These are phyloP conservation scores for Solanum peruvianum DNA, from an alignment of 257 asterid genomes.

Conservation along the genomic window DNA sequence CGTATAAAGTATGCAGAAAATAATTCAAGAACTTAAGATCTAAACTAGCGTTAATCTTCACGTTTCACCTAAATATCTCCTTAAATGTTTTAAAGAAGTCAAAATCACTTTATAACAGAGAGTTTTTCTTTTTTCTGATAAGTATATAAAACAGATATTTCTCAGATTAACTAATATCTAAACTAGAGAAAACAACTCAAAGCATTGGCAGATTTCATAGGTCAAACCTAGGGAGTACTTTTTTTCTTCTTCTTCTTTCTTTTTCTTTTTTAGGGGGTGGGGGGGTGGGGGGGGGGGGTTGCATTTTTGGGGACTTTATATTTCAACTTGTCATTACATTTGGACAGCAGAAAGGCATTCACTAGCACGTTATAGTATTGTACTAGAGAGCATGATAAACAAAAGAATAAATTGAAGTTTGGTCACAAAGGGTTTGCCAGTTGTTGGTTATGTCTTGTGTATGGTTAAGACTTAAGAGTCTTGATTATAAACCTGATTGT, in stretches of 20 bases:
- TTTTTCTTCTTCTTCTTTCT: no score
- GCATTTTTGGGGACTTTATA: neutral
- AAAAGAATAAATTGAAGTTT: neutral
- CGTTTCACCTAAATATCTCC: neutral
- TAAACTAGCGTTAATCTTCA: neutral
- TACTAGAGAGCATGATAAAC: neutral
- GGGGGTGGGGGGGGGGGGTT: neutral
- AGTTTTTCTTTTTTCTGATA: neutral
- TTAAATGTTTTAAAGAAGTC: neutral
- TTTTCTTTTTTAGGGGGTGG: neutral
- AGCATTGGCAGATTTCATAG: neutral
- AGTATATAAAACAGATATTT: neutral
- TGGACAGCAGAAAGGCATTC: no score
- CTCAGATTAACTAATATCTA: neutral
- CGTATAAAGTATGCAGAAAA: neutral
- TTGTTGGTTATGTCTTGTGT: neutral
- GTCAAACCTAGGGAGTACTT: neutral
- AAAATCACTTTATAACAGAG: neutral
- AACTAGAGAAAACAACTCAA: neutral
- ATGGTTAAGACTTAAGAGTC: neutral
- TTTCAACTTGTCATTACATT: no score
- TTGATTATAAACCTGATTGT: neutral
- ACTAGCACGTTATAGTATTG: neutral
- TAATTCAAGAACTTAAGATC: neutral
- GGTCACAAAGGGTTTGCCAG: neutral